These are phyloP conservation scores for Cymbidium sinense DNA, from an alignment of 106 monocot genomes.

Conservation along the genomic window DNA sequence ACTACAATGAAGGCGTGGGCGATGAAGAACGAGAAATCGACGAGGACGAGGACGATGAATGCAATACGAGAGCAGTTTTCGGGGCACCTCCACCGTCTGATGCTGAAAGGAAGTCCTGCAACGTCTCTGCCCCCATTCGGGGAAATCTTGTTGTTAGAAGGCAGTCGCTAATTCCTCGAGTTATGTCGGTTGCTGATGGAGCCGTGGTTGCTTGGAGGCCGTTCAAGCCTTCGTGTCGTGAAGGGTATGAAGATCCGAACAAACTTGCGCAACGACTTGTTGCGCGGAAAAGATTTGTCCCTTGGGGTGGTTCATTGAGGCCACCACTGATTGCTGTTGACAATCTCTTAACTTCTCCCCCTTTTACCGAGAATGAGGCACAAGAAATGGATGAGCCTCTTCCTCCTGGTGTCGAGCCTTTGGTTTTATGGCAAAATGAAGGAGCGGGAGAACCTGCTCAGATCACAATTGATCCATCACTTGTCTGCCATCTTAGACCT, in stretches of 20 bases:
- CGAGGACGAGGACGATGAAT: not conserved
- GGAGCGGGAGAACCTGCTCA: slow-evolving; percentile 22
- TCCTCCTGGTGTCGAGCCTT: slow-evolving; percentile 80
- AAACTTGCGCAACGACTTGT: slow-evolving; percentile 74
- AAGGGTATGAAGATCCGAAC: slow-evolving; percentile 56
- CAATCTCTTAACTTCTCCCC: slow-evolving; percentile 31
- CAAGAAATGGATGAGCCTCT: slow-evolving; percentile 36
- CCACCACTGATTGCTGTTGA: slow-evolving; percentile 46
- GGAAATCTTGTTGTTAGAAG: slow-evolving; percentile 72
- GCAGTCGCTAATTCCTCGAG: slow-evolving; percentile 85
- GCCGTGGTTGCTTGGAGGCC: slow-evolving; percentile 79
- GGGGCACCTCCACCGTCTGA: not conserved
- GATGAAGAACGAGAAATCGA: not conserved
- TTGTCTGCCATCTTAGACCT: slow-evolving; percentile 82
- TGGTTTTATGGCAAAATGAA: slow-evolving; percentile 77
- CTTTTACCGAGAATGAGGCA: slow-evolving; percentile 25
- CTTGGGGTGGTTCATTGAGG: slow-evolving; percentile 73
- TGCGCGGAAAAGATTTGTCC: slow-evolving; percentile 88
- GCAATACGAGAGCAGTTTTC: not conserved
- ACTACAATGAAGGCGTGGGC: not conserved
- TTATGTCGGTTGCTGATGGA: slow-evolving; percentile 84
- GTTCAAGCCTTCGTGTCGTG: slow-evolving; percentile 76
- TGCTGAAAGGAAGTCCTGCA: slow-evolving; percentile 20
- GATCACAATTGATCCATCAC: slow-evolving; percentile 70
- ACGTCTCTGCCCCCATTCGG: slow-evolving; percentile 16